phyloP scores from a whole-genome alignment of 495 filamentous ascomycete genomes.

The Aspergillus haitiensis region DNA sequence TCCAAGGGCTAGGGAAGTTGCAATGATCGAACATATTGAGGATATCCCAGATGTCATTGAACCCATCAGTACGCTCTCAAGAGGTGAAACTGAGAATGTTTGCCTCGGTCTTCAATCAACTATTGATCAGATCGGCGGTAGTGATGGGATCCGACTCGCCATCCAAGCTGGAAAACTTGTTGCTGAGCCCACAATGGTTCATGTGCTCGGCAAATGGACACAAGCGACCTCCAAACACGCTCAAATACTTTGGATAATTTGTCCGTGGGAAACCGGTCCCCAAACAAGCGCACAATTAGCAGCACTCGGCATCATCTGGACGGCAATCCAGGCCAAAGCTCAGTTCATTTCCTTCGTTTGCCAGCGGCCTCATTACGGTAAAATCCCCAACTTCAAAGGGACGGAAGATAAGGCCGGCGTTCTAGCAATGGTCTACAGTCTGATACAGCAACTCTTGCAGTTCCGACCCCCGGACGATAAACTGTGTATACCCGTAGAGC shows the following conservation, averaged over 20 bases:
- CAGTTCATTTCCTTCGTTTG: not conserved
- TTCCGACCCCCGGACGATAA: not conserved
- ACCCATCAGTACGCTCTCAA: no score
- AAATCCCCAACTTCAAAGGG: not conserved
- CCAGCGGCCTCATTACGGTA: not conserved
- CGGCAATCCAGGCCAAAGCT: not conserved
- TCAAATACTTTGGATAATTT: not conserved
- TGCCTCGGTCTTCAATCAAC: not conserved
- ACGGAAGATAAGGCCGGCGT: not conserved
- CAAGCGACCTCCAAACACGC: not conserved
- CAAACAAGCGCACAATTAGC: slow-evolving; percentile 1
- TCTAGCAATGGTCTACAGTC: not conserved
- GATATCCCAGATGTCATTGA: not conserved
- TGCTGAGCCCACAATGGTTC: not conserved
- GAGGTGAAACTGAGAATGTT: not conserved
- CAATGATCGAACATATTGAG: not conserved
- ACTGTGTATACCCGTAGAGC: not conserved
- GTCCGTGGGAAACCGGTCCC: not conserved
- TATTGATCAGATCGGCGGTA: slow-evolving; percentile 1
- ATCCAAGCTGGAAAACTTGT: not conserved
- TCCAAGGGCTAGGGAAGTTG: not conserved
- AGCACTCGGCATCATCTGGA: slow-evolving; percentile 6
- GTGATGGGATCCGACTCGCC: not conserved
- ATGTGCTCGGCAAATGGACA: slow-evolving; percentile 4
- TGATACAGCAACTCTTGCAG: not conserved